These are phyloP conservation scores for Cryptococcus amylolentus DNA, from an alignment of 1,284 basidiomycete genomes.

Conservation along the genomic window DNA sequence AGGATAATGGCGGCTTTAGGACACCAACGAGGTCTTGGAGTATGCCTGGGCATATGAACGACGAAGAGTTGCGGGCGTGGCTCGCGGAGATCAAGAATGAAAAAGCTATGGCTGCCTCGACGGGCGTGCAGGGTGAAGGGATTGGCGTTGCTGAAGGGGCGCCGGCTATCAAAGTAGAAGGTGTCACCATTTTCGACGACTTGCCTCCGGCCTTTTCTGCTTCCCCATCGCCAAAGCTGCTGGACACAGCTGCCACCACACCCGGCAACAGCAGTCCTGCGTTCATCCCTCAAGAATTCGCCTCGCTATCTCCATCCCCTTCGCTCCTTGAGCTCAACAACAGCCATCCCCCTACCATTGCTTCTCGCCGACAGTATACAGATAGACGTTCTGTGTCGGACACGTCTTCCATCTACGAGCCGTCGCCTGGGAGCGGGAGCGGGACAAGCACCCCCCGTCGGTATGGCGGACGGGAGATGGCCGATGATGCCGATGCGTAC, in stretches of 20 bases:
- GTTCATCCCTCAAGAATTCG: not conserved
- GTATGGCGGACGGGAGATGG: conserved; percentile 29
- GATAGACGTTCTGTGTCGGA: conserved; percentile 6
- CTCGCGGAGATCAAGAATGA: conserved; percentile 20
- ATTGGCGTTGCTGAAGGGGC: not conserved
- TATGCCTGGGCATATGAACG: conserved; percentile 32
- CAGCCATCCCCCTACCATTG: not conserved
- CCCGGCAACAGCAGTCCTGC: not conserved
- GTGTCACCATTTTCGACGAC: not conserved
- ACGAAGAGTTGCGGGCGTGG: conserved; percentile 36
- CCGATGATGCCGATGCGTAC: conserved; percentile 30
- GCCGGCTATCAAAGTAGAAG: conserved; percentile 10
- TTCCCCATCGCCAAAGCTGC: too few relatives aligned
- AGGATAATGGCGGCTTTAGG: conserved; percentile 2
- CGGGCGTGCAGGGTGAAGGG: not conserved
- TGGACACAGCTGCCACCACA: not conserved
- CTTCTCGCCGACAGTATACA: not conserved
- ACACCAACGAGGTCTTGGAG: conserved; percentile 25
- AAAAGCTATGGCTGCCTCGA: not conserved
- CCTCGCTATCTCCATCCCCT: not conserved
- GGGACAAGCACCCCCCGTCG: not conserved
- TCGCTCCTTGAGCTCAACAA: not conserved
- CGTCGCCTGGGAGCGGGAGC: too few relatives aligned
- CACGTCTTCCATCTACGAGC: conserved; percentile 1
- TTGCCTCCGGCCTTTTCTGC: conserved; percentile 7